phyloP scores from a whole-genome alignment of 129 eudicot genomes.

The sunflower (Helianthus annuus) region HanXRQr2.0-SUNRISE NC_035433.2:57639581-57640080 shows the following conservation, averaged over 20 bases:
- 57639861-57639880: background rate
- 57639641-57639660: slow-evolving; percentile 7
- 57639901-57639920: slow-evolving; percentile 21
- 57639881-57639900: slow-evolving; percentile 3
- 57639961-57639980: slow-evolving; percentile 97
- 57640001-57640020: slow-evolving; percentile 99
- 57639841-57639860: background rate
- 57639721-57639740: background rate
- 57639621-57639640: slow-evolving; percentile 47
- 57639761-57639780: background rate
- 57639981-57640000: slow-evolving; percentile 94
- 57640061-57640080: slow-evolving; percentile 97
- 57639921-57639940: slow-evolving; percentile 16
- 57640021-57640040: slow-evolving; percentile 85
- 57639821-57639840: background rate
- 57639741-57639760: background rate
- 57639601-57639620: slow-evolving; percentile 96
- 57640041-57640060: slow-evolving; percentile 81
- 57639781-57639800: background rate
- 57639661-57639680: slow-evolving; percentile 5
- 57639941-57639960: slow-evolving; percentile 82
- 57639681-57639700: slow-evolving; percentile 7
- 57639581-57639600: slow-evolving; percentile 96
- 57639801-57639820: background rate
- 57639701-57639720: background rate